Conservation (phyloP, 495 filamentous ascomycete genomes). For the Penicillium dipodomyicola region DNA sequence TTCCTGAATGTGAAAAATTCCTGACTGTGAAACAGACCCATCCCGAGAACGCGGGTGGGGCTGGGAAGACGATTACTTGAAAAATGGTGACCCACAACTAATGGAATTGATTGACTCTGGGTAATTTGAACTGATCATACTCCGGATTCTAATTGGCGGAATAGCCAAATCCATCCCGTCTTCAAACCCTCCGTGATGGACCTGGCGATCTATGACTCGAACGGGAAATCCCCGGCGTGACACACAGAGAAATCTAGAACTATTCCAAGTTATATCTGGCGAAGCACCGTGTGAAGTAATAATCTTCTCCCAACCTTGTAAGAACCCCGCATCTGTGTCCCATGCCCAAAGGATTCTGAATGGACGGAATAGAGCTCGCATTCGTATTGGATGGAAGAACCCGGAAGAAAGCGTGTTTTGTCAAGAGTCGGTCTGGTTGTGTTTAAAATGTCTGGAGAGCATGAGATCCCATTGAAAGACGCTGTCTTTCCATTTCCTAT, state of each 20-base stretch:
- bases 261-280: not conserved
- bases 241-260: not conserved
- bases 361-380: conserved; percentile 12
- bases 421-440: conserved; percentile 22
- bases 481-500: not conserved
- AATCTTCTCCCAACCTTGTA: not conserved
- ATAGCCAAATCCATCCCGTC: not conserved
- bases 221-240: not conserved
- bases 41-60: no score
- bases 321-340: conserved; percentile 24
- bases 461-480: conserved; percentile 1
- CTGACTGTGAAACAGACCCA: no score
- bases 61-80: no score
- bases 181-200: not conserved
- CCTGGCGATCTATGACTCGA: conserved; percentile 4
- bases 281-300: not conserved
- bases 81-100: not conserved
- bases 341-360: conserved; percentile 11
- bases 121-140: not conserved
- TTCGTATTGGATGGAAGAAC: conserved; percentile 27
- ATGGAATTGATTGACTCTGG: not conserved
- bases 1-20: no score
- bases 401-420: conserved; percentile 18
- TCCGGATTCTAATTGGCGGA: conserved; percentile 7
- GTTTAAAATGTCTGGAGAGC: conserved; percentile 20